Evolutionary conservation across 2,329 filamentous ascomycete genomes (phyloP), one percentile per base, ranked within the genome.

Genomic region (Colletotrichum sp.): DNA sequence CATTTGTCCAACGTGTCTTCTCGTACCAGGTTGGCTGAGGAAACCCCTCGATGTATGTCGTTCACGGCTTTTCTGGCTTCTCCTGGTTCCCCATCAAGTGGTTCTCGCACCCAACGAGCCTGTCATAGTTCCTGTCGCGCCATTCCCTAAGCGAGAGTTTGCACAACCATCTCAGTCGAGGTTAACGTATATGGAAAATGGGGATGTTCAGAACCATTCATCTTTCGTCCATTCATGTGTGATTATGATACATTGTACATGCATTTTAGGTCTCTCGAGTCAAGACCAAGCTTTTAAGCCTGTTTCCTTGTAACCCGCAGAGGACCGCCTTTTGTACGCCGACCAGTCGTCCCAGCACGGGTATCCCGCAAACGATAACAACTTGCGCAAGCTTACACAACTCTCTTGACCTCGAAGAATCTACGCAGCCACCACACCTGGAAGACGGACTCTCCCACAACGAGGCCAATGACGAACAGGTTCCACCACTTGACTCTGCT

Each of bases 341-440:
- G 26, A 65, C 69, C 69, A 59, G 36, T 59, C 70, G 21, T 74
- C 57, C 65, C 59, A 34, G 52, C 57, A 76, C 65, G 70, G 59
- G 65, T 74, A 65, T 76, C 59, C 44, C 64, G 59, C 44, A 59
- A 69, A 74, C 65, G 36, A 57, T 63, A 71, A 67, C 26, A 26
- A 60, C 52, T 72, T 24, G 44, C 26, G 44, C n/a, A 52, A 52
- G 18, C n/a, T 86, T 87, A 93, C 79, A 93, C 91, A 68, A 93
- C 91, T 67, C 92, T 89, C 88, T 94, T 92, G 81, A 94, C 92
- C 93, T 98, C 96, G 84, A 98, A 98, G 91, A 99, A 99, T 83
- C 97, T 92, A 89, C 98, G 97, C 85, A 99, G 87, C 96, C 97
- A 99, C 96, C 97, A 99, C 79, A 99, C 96, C 89, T 99, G 97